Conservation (phyloP, 495 filamentous ascomycete species). For the Penicillium fimorum region DNA sequence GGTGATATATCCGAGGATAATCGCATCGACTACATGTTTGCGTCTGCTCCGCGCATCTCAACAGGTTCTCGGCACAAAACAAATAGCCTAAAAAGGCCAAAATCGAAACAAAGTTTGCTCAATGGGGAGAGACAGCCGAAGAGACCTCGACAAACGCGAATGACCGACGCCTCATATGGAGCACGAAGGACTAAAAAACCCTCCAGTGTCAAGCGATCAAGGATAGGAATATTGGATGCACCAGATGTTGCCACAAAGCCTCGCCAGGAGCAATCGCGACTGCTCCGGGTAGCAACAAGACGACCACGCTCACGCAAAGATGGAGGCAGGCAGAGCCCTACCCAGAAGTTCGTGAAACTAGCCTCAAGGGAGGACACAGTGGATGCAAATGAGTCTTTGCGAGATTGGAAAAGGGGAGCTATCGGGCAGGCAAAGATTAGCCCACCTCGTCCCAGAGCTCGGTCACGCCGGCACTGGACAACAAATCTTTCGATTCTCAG, state of each 20-base stretch:
- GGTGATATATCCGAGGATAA: conserved; percentile 57
- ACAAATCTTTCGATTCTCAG: conserved; percentile 20
- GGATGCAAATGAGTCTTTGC: conserved; percentile 66
- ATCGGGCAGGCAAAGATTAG: conserved; percentile 49
- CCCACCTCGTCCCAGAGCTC: conserved; percentile 22
- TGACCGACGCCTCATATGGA: conserved; percentile 35
- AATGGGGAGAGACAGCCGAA: conserved; percentile 24
- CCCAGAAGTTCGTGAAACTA: conserved; percentile 68
- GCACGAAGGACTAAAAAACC: conserved; percentile 28
- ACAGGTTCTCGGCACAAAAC: conserved; percentile 22
- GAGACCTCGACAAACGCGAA: conserved; percentile 33
- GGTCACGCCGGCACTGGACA: conserved; percentile 21
- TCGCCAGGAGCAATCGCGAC: conserved; percentile 54
- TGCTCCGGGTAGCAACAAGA: conserved; percentile 76
- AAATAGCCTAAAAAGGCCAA: conserved; percentile 45
- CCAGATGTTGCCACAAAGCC: conserved; percentile 40
- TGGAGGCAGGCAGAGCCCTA: conserved; percentile 71
- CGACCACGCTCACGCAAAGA: conserved; percentile 60
- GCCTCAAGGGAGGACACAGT: conserved; percentile 69
- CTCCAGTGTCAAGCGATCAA: conserved; percentile 35
- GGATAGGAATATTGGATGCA: conserved; percentile 71
- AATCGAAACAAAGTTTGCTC: conserved; percentile 13
- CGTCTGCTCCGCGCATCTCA: conserved; percentile 31
- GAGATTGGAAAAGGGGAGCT: conserved; percentile 72
- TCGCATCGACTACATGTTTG: conserved; percentile 57